Conservation (phyloP, 2,329 filamentous ascomycete genomes). For the Alternaria sp. region DNA sequence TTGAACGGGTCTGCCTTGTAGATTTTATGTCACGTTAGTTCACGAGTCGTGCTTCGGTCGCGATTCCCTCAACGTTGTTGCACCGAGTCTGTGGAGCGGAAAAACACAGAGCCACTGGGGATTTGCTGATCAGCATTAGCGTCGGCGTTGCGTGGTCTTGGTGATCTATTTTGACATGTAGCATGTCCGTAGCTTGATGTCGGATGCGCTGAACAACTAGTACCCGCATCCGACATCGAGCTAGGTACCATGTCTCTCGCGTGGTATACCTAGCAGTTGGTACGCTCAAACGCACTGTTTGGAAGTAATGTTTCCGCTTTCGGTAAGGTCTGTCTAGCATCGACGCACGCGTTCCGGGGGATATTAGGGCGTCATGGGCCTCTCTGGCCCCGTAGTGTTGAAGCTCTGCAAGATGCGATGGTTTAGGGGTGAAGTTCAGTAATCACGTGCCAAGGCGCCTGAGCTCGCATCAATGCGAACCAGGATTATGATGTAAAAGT, state of each 20-base stretch:
- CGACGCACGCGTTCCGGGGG: background rate
- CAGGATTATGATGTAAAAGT: background rate
- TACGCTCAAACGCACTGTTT: background rate
- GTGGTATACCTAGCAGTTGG: background rate
- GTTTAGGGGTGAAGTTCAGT: background rate
- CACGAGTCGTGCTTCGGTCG: background rate
- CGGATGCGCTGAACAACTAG: background rate
- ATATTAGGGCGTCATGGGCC: background rate
- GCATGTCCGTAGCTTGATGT: background rate
- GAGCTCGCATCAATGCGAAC: background rate
- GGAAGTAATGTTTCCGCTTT: background rate
- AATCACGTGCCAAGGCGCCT: background rate
- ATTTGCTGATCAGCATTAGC: background rate
- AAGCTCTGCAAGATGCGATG: background rate
- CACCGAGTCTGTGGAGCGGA: background rate
- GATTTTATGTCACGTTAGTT: background rate
- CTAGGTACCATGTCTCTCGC: background rate
- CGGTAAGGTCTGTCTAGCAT: background rate
- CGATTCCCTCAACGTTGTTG: background rate
- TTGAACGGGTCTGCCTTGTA: background rate
- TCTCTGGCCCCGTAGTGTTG: background rate
- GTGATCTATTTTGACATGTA: background rate
- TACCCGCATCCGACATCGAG: background rate
- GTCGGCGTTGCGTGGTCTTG: background rate
- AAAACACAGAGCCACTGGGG: background rate